These are phyloP conservation scores for Sanghuangporus baumii DNA, from an alignment of 1,284 basidiomycete genomes.

Conservation along the genomic window DNA sequence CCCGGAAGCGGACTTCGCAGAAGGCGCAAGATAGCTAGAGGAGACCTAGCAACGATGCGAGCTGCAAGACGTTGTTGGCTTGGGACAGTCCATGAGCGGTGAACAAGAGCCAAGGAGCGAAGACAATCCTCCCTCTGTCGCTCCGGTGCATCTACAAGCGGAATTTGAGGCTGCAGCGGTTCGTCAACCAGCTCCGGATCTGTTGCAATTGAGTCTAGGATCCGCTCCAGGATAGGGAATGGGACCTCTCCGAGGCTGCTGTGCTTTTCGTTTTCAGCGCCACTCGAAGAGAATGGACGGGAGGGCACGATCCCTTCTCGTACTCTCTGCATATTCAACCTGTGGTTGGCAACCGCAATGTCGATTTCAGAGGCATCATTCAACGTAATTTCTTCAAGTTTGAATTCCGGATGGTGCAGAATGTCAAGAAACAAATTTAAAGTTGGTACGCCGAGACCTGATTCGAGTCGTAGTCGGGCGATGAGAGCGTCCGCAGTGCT, in stretches of 20 bases:
- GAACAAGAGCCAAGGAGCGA: conserved; percentile 11
- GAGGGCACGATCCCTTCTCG: background rate
- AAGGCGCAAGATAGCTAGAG: conserved; percentile 7
- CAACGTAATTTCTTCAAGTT: conserved; percentile 2
- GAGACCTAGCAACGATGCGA: conserved; percentile 10
- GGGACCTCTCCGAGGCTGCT: conserved; percentile 1
- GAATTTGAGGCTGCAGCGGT: conserved; percentile 9
- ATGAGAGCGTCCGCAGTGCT: conserved; percentile 12
- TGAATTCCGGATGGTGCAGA: conserved; percentile 10
- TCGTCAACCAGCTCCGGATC: conserved; percentile 14
- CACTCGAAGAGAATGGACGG: background rate
- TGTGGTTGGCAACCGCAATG: conserved; percentile 2
- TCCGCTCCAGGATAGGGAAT: conserved; percentile 14
- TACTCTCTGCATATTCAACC: background rate
- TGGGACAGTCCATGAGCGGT: conserved; percentile 15
- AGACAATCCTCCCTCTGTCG: conserved; percentile 7
- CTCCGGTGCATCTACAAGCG: conserved; percentile 7
- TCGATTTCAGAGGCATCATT: conserved; percentile 12
- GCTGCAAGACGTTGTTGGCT: conserved; percentile 14
- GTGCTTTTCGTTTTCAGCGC: background rate
- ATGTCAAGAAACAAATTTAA: conserved; percentile 16
- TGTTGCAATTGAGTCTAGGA: conserved; percentile 12
- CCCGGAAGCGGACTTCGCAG: conserved; percentile 14
- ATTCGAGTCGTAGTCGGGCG: conserved; percentile 11
- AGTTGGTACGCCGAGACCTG: conserved; percentile 10